Conservation (phyloP, 2,329 filamentous ascomycete species). For the Paecilomyces variotii region DNA sequence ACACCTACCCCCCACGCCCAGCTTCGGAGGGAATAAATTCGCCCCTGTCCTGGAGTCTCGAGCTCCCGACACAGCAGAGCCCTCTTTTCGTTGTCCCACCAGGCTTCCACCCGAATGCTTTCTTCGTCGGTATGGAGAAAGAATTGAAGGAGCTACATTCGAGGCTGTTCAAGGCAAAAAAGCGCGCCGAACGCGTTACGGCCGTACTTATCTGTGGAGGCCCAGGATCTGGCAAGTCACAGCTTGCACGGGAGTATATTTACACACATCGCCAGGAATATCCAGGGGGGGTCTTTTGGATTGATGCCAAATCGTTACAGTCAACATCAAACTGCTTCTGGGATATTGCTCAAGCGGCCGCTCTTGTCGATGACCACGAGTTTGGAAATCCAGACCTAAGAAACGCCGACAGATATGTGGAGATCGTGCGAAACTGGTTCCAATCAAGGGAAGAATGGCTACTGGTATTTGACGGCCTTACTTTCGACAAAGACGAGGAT, state of each 20-base stretch:
- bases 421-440: constrained; percentile 55
- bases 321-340: constrained; percentile 57
- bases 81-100: constrained; percentile 43
- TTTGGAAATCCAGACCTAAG: constrained; percentile 28
- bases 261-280: constrained; percentile 53
- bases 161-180: constrained; percentile 51
- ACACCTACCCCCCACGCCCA: constrained; percentile 13
- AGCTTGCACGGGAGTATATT: constrained; percentile 60
- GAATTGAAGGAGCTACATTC: constrained; percentile 53
- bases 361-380: constrained; percentile 38
- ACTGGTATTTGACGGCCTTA: constrained; percentile 59
- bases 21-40: constrained; percentile 18
- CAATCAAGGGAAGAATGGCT: constrained; percentile 57
- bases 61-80: constrained; percentile 15
- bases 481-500: constrained; percentile 50
- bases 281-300: constrained; percentile 62
- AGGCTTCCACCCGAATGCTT: constrained; percentile 54
- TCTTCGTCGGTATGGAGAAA: constrained; percentile 53
- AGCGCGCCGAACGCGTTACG: constrained; percentile 51
- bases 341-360: constrained; percentile 55
- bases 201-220: constrained; percentile 58
- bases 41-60: constrained; percentile 15
- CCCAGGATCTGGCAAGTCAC: constrained; percentile 61
- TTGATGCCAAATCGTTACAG: constrained; percentile 52
- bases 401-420: constrained; percentile 45